Conservation (phyloP, 2,329 filamentous ascomycete species). For the Penicillium hesseltinei region DNA sequence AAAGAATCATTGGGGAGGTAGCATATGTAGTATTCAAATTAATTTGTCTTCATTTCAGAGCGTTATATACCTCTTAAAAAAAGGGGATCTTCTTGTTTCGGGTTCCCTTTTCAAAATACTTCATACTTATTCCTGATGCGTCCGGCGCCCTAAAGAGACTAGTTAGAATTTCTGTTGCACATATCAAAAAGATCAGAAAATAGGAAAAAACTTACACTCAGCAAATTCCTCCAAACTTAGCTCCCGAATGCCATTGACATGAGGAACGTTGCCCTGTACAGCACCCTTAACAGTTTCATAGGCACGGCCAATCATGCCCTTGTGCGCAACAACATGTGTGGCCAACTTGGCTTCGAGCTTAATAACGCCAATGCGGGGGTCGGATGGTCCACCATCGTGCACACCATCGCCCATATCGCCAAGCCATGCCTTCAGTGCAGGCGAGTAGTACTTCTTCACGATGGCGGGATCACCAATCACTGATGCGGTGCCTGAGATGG, state of each 20-base stretch:
- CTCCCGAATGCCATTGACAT: slow-evolving; percentile 74
- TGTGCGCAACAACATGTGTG: slow-evolving; percentile 66
- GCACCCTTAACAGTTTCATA: slow-evolving; percentile 74
- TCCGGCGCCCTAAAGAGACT: slow-evolving; percentile 29
- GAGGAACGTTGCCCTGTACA: slow-evolving; percentile 67
- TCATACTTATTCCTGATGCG: slow-evolving; percentile 23
- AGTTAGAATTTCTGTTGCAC: slow-evolving; percentile 2
- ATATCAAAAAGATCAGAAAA: background rate
- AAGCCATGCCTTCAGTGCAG: slow-evolving; percentile 75
- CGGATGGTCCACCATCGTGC: slow-evolving; percentile 77
- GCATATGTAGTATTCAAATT: background rate
- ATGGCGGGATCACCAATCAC: slow-evolving; percentile 67
- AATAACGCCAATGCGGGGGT: slow-evolving; percentile 80
- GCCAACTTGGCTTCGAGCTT: slow-evolving; percentile 69
- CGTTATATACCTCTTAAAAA: background rate
- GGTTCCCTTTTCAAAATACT: no score
- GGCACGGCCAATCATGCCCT: slow-evolving; percentile 62
- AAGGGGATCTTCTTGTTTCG: background rate
- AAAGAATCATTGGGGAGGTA: background rate
- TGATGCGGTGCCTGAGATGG: slow-evolving; percentile 69
- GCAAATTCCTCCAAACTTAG: slow-evolving; percentile 65
- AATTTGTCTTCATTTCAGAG: background rate
- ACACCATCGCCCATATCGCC: slow-evolving; percentile 80
- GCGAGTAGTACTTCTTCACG: slow-evolving; percentile 73
- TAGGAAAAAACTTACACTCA: slow-evolving; percentile 48